Evolutionary conservation across 306 rosid genomes (phyloP).

Genomic region (Pueraria montana): DNA sequence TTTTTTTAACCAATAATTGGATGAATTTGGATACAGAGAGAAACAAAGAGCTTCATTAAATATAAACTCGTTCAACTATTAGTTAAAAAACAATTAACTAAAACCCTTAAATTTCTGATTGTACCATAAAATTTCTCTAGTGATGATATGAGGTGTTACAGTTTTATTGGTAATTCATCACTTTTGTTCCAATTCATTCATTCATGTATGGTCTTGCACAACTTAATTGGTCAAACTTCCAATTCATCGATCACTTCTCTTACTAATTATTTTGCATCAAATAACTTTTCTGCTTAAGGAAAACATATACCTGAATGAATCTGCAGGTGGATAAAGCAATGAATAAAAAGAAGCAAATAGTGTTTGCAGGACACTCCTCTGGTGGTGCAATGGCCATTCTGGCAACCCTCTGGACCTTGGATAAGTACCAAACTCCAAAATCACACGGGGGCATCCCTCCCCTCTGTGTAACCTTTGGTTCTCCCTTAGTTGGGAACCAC

Average conservation of each 20-base stretch:
- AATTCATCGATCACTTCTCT: background rate
- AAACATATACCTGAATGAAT: conserved; percentile 28
- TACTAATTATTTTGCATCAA: background rate
- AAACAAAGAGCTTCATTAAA: background rate
- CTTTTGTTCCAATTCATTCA: background rate
- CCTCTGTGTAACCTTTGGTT: conserved; percentile 79
- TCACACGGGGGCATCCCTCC: conserved; percentile 27
- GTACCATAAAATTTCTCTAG: background rate
- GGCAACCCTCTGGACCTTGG: conserved; percentile 74
- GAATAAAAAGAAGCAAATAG: conserved; percentile 44
- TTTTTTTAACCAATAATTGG: background rate
- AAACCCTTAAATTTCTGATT: background rate
- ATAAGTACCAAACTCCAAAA: conserved; percentile 29
- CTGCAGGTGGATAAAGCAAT: conserved; percentile 62
- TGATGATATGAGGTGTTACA: background rate
- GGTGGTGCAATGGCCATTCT: conserved; percentile 79
- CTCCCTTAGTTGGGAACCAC: conserved; percentile 76
- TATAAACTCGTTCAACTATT: background rate
- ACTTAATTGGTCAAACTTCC: background rate
- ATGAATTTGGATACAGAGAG: background rate
- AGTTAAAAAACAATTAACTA: background rate
- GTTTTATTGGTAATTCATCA: background rate
- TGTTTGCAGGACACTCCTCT: conserved; percentile 79
- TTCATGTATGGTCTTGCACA: conserved; percentile 6
- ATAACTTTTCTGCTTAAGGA: background rate